Conservation (phyloP, 768 basidiomycete species). For the Trametes villosa region DNA sequence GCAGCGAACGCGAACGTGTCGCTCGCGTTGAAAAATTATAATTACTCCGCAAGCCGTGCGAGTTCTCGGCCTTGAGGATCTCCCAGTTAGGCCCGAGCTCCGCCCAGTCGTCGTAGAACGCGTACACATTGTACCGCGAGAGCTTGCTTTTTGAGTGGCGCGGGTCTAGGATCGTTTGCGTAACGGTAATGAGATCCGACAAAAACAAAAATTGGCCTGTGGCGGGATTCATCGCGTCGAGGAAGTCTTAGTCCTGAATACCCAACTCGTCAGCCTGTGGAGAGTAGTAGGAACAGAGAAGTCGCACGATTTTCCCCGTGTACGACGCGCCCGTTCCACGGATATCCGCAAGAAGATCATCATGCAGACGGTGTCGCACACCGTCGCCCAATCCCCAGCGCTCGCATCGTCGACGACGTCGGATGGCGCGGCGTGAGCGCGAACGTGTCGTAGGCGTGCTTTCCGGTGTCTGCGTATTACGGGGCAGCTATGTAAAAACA, state of each 20-base stretch:
- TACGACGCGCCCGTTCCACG: slow-evolving; percentile 38
- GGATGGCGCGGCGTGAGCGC: too few species aligned
- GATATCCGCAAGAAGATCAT: too few species aligned
- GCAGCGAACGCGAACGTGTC: slow-evolving; percentile 25
- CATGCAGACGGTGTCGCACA: too few species aligned
- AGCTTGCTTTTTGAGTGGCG: slow-evolving; percentile 32
- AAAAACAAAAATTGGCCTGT: slow-evolving; percentile 58
- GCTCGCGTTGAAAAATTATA: too few species aligned
- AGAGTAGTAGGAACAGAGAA: too few species aligned
- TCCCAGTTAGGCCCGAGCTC: slow-evolving; percentile 30
- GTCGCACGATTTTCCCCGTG: slow-evolving; percentile 42
- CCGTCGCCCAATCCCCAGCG: too few species aligned
- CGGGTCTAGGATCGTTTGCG: slow-evolving; percentile 52
- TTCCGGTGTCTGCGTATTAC: too few species aligned
- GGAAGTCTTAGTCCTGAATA: slow-evolving; percentile 47
- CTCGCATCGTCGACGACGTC: too few species aligned
- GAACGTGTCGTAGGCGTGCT: too few species aligned
- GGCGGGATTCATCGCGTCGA: slow-evolving; percentile 44
- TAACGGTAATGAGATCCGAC: slow-evolving; percentile 47
- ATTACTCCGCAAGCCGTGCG: slow-evolving; percentile 27
- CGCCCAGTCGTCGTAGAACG: slow-evolving; percentile 35
- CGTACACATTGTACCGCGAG: slow-evolving; percentile 28
- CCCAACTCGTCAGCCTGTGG: too few species aligned
- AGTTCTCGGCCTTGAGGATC: slow-evolving; percentile 29
- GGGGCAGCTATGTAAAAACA: too few species aligned